These are phyloP conservation scores for Rhodotorula sp. DNA, from an alignment of 1,284 basidiomycete species.

Conservation along the genomic window DNA sequence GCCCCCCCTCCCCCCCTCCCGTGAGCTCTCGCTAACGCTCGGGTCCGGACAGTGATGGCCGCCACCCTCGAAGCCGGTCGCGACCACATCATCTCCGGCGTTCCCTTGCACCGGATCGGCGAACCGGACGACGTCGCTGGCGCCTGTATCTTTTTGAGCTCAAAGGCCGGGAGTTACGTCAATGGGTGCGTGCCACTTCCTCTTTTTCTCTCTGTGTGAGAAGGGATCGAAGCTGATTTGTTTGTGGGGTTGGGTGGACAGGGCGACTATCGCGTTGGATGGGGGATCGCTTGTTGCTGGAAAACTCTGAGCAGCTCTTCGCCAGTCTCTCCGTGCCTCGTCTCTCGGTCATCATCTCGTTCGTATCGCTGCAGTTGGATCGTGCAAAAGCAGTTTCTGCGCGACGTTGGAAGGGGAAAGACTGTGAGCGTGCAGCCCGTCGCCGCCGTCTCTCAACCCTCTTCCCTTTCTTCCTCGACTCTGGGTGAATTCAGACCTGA, in stretches of 20 bases:
- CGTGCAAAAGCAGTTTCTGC: too few relatives aligned
- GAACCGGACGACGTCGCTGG: constrained; percentile 64
- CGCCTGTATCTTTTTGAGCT: constrained; percentile 61
- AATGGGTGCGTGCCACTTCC: constrained; percentile 52
- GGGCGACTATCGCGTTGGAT: constrained; percentile 36
- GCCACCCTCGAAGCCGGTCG: constrained; percentile 57
- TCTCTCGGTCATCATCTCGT: too few relatives aligned
- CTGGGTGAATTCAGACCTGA: not conserved
- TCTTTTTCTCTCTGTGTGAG: not conserved
- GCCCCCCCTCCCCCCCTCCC: constrained; percentile 35
- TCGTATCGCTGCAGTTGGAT: too few relatives aligned
- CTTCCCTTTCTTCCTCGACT: too few relatives aligned
- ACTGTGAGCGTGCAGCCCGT: too few relatives aligned
- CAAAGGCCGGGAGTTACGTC: constrained; percentile 61
- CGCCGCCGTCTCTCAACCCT: too few relatives aligned
- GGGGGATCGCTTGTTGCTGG: constrained; percentile 35
- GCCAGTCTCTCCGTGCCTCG: too few relatives aligned
- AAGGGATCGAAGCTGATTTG: not conserved
- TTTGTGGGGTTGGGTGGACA: not conserved
- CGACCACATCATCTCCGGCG: constrained; percentile 53
- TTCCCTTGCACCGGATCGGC: constrained; percentile 61
- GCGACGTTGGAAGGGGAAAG: too few relatives aligned
- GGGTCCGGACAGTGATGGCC: constrained; percentile 58
- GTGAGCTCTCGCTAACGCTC: not conserved
- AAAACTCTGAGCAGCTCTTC: constrained; percentile 26